Evolutionary conservation across 2,329 filamentous ascomycete genomes (phyloP), one percentile per base, ranked within the genome.

Genomic region (Rhynchosporium agropyri): DNA sequence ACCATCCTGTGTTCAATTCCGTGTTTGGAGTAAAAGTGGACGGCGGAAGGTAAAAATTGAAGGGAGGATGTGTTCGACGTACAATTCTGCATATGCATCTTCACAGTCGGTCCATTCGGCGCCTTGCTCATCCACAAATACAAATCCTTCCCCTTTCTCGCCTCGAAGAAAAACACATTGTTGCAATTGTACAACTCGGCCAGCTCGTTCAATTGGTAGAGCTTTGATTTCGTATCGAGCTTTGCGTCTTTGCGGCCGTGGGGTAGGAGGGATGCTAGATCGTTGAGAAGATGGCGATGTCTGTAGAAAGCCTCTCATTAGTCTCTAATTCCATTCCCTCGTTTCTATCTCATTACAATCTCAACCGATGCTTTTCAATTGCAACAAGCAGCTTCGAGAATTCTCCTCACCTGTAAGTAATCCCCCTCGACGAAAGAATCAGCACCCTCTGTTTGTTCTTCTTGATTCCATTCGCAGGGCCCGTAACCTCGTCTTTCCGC

Each of bases 171-270:
- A 66, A 97, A 84, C 62, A 95, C 86, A 75, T 96, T 94, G 79
- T 96, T 97, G 84, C 91, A 96, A 75, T 95, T 96, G 81, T 96
- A 95, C 36, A 97, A 83, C 68, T 89, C 86, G 71, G 79, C 74
- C 46, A 80, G 73, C 73, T 93, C 91, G 78, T 95, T 95, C 58
- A 96, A 84, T 75, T 90, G 81, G 83, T 87, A 84, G 70, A 92
- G 83, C 80, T 95, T 92, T 43, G 91, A 93, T 79, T 98, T 98
- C 59, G 92, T 95, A 77, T 99, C 95, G 69, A 97, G 91, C 79
- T 99, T 99, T 71, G 90, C 92, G 76, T 99, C 95, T 80, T 96
- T 97, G 74, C 92, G 88, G 69, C 89, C 88, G 76, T 99, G 95
- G 2, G 95, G 95, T 68, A 99, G 87, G 77, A 99, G 87, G 36